Evolutionary conservation across 257 asterid species (phyloP), one percentile per base, ranked within the genome.

Genomic region (Solanum microdontum): DNA sequence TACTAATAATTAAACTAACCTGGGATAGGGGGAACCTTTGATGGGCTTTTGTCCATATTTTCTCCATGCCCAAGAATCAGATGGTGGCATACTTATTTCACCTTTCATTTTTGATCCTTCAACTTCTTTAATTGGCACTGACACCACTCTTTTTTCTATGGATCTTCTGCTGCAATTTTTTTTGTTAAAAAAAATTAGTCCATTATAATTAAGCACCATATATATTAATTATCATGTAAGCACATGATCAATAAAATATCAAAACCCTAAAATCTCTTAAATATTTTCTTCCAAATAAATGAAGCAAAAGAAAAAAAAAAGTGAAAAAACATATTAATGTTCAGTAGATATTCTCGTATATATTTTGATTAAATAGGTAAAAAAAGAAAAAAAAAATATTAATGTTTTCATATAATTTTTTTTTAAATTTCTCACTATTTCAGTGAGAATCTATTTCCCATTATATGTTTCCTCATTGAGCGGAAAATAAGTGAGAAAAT

Each of bases 21-120:
- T 93, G 2, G 99, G 99, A 90, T 94, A 94, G 1, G 99, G 99
- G 77, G 99, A 97, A 36, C 98, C 99, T 90, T 97, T 95, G 88
- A 96, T 95, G 83, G 99, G 99, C 88, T 96, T 96, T 84, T 96
- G 99, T 79, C 99, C 99, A 88, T 96, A 95, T 89, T 97, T 97
- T 68, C 99, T 92, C 99, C 99, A 97, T 55, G 99, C 96, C 98
- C 99, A 97, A 62, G 98, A 94, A 94, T 97, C 99, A 11, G 94
- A 94, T 86, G 99, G 99, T 14, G 99, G 99, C 89, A 97, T 87
- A 21, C 94, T 94, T 90, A 93, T 93, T 88, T 95, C 99, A 15
- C 94, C 94, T 90, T 94, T 97, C 90, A 91, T 79, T 70, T 96
- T 88, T 17, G 94, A 86, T 15, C 98, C 99, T 36, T 94, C 98